These are phyloP conservation scores for Ascocoryne sarcoides DNA, from an alignment of 2,329 filamentous ascomycete genomes.

Conservation along the genomic window DNA sequence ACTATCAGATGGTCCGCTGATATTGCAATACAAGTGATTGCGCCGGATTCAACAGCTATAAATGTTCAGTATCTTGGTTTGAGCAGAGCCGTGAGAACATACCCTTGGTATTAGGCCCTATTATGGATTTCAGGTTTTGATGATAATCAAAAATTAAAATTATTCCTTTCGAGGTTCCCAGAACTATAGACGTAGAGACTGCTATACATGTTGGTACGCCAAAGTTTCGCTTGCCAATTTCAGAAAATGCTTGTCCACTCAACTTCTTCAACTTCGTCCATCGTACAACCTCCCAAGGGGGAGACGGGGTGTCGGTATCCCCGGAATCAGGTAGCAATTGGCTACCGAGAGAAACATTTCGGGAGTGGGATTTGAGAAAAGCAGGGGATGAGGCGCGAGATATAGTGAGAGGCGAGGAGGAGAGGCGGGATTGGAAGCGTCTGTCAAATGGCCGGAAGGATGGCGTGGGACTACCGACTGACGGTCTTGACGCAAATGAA, in stretches of 20 bases:
- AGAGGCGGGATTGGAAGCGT: conserved; percentile 81
- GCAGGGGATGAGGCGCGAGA: conserved; percentile 63
- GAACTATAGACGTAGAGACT: conserved; percentile 77
- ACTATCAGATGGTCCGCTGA: conserved; percentile 91
- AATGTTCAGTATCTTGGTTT: conserved; percentile 26
- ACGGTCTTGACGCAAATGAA: conserved; percentile 57
- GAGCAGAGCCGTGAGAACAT: conserved; percentile 20
- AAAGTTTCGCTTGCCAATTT: conserved; percentile 85
- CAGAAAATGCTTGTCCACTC: conserved; percentile 82
- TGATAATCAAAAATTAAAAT: conserved; percentile 96
- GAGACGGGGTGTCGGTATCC: conserved; percentile 61
- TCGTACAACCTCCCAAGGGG: conserved; percentile 92
- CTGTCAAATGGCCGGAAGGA: conserved; percentile 90
- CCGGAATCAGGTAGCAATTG: conserved; percentile 53
- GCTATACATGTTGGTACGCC: conserved; percentile 83
- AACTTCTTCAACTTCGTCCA: conserved; percentile 94
- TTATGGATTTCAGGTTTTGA: conserved; percentile 87
- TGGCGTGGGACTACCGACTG: conserved; percentile 62
- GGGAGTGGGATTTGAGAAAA: conserved; percentile 67
- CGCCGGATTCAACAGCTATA: conserved; percentile 78
- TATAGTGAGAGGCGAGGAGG: conserved; percentile 45
- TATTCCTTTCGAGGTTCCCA: conserved; percentile 91
- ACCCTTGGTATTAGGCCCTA: conserved; percentile 89
- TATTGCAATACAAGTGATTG: conserved; percentile 78
- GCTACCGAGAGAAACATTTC: conserved; percentile 71